Conservation (phyloP, 305 asterid species). For the Withania somnifera region DNA sequence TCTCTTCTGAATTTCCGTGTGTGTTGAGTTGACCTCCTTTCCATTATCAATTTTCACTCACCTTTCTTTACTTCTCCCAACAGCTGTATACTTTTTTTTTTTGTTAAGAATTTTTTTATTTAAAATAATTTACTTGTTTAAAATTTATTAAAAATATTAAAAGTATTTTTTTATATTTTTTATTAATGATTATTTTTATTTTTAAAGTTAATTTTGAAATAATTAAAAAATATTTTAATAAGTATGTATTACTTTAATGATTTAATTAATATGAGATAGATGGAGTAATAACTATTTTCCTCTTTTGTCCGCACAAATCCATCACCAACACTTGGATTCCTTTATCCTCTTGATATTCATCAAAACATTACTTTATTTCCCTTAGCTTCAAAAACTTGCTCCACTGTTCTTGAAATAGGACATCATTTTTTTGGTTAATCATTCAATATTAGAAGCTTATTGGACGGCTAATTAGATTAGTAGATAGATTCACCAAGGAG, state of each 20-base stretch:
- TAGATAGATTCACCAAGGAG: not conserved
- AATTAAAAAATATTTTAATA: no score
- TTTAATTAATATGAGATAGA: no score
- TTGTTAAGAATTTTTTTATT: no score
- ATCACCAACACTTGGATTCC: not conserved
- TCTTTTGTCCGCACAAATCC: not conserved
- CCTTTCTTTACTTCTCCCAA: not conserved
- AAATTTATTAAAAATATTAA: no score
- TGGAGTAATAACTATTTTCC: not conserved
- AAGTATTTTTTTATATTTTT: no score
- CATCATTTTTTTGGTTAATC: not conserved
- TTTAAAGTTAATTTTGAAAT: no score
- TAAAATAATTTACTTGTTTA: no score
- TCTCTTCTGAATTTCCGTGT: constrained; percentile 18
- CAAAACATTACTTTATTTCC: no score
- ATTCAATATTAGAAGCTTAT: not conserved
- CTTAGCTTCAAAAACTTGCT: no score
- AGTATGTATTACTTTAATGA: no score
- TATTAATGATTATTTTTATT: no score
- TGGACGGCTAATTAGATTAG: not conserved
- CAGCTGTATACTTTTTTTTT: no score
- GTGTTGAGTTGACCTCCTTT: constrained; percentile 33
- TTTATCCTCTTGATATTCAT: not conserved
- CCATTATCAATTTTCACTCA: not conserved
- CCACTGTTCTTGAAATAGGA: not conserved